phyloP scores from a whole-genome alignment of 441 rosid genomes.

The Erysimum cheiri region DNA sequence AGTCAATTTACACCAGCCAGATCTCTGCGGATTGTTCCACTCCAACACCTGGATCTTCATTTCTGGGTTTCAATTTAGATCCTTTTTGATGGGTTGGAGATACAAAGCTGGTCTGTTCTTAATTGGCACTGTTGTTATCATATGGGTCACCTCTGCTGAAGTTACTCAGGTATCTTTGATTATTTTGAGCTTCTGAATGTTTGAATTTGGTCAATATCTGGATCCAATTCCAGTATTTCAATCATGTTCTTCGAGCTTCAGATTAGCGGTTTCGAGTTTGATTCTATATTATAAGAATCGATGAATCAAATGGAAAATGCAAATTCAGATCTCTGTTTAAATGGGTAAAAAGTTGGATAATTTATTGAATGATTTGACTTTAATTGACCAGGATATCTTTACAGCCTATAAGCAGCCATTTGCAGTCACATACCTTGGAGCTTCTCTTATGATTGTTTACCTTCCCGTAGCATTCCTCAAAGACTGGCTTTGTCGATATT shows the following conservation, averaged over 20 bases:
- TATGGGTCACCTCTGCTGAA: constrained; percentile 99
- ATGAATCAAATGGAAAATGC: not conserved
- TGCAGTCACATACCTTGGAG: constrained; percentile 99
- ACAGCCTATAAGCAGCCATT: constrained; percentile 90
- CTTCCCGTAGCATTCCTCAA: constrained; percentile 88
- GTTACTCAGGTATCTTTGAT: constrained; percentile 81
- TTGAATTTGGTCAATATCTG: constrained; percentile 1
- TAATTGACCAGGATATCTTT: constrained; percentile 74
- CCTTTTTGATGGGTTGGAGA: constrained; percentile 72
- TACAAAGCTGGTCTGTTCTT: constrained; percentile 88
- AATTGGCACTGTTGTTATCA: constrained; percentile 86
- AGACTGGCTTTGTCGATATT: constrained; percentile 75
- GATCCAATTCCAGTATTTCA: constrained; percentile 22
- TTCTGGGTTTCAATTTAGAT: constrained; percentile 4
- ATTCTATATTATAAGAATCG: not conserved
- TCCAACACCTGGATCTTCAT: constrained; percentile 37
- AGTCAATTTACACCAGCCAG: constrained; percentile 23
- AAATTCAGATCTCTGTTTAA: constrained; percentile 33
- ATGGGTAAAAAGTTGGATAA: not conserved
- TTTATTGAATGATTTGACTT: constrained; percentile 31
- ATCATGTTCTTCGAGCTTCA: not conserved
- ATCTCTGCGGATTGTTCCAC: constrained; percentile 35
- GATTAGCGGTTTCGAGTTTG: not conserved
- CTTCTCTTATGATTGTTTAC: constrained; percentile 95
- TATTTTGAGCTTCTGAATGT: constrained; percentile 6